These are phyloP conservation scores for Fusarium continuum DNA, from an alignment of 2,329 filamentous ascomycete genomes.

Conservation along the genomic window DNA sequence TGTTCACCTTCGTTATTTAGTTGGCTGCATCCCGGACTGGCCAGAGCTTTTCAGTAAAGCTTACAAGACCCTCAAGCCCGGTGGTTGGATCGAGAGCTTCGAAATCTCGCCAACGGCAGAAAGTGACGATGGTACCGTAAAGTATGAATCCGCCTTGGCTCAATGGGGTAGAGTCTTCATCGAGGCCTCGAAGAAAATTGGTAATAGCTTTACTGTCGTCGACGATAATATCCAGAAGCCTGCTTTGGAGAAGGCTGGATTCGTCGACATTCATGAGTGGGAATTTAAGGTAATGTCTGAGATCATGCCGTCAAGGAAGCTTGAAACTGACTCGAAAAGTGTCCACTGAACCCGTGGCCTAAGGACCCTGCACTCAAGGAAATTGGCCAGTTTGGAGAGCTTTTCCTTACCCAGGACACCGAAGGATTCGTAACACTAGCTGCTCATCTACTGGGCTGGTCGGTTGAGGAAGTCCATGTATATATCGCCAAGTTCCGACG, in stretches of 20 bases:
- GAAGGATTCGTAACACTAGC: constrained; percentile 12
- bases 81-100: constrained; percentile 51
- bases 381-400: constrained; percentile 37
- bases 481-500: constrained; percentile 48
- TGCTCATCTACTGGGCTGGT: constrained; percentile 44
- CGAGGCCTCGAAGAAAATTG: constrained; percentile 34
- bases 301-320: neutral
- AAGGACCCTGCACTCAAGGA: constrained; percentile 34
- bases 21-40: too few species aligned
- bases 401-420: constrained; percentile 15
- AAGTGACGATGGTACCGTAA: constrained; percentile 45
- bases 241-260: constrained; percentile 38
- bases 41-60: constrained; percentile 59
- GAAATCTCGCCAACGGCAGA: constrained; percentile 29
- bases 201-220: constrained; percentile 40
- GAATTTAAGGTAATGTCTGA: constrained; percentile 24
- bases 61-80: constrained; percentile 62
- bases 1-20: constrained; percentile 64
- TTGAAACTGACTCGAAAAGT: neutral
- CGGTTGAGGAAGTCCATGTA: constrained; percentile 43
- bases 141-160: constrained; percentile 30
- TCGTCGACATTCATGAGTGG: constrained; percentile 37
- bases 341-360: constrained; percentile 28
- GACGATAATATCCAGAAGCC: constrained; percentile 26
- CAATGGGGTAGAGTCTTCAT: constrained; percentile 35